Conservation (phyloP, 2,329 filamentous ascomycete species). For the Diaporthe citri region DNA sequence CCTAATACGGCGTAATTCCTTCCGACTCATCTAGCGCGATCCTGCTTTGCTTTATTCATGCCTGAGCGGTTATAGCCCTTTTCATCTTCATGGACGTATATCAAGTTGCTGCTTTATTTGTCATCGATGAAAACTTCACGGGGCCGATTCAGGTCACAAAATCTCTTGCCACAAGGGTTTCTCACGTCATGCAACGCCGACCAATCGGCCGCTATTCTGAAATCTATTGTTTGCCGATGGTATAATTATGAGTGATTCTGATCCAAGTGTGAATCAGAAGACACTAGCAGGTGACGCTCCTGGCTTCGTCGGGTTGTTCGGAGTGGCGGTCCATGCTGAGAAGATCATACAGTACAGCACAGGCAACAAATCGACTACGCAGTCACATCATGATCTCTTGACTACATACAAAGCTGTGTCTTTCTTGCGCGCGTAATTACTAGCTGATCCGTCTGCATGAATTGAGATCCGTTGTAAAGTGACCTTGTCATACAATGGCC, state of each 20-base stretch:
- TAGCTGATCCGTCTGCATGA: background rate
- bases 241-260: background rate
- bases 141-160: background rate
- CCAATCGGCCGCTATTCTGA: background rate
- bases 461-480: background rate
- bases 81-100: background rate
- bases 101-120: too few relatives aligned
- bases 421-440: background rate
- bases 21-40: slow-evolving; percentile 9
- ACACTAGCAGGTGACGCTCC: background rate
- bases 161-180: background rate
- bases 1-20: slow-evolving; percentile 22
- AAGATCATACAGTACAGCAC: background rate
- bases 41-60: background rate
- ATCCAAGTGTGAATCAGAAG: background rate
- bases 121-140: background rate
- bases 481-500: background rate
- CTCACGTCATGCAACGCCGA: background rate
- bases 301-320: background rate
- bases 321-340: background rate
- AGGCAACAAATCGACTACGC: background rate
- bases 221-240: background rate
- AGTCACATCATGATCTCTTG: background rate
- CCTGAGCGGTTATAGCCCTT: background rate
- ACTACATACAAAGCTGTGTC: background rate